These are phyloP conservation scores for Picea abies DNA, from an alignment of 83 land plant genomes.

Conservation along the genomic window DNA sequence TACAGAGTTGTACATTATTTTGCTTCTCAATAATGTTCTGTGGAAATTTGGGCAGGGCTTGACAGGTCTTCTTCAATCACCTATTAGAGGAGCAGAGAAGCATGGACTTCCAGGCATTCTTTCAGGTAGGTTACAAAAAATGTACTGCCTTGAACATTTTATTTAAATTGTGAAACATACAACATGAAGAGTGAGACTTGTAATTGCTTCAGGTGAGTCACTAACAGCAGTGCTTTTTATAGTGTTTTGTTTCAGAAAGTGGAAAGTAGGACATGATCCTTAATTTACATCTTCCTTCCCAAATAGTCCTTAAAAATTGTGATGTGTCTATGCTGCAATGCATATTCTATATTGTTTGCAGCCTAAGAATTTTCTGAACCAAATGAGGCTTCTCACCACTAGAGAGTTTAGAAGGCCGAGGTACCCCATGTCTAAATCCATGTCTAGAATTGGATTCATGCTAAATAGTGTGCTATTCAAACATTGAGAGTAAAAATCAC, in stretches of 20 bases:
- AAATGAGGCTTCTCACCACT: too few species aligned
- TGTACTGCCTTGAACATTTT: constrained; percentile 1
- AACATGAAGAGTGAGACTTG: background rate
- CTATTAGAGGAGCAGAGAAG: constrained; percentile 92
- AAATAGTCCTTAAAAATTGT: background rate
- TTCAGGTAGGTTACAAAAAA: constrained; percentile 56
- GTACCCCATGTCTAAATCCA: too few species aligned
- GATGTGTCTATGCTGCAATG: background rate
- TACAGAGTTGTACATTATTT: too few species aligned
- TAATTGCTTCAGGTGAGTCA: background rate
- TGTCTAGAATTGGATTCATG: too few species aligned
- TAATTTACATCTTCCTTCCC: background rate
- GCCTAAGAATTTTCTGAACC: too few species aligned
- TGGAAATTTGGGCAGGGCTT: constrained; percentile 62
- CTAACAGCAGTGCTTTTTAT: too few species aligned
- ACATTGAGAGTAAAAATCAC: too few species aligned
- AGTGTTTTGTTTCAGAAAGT: too few species aligned
- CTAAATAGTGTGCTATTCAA: too few species aligned
- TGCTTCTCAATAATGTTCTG: too few species aligned
- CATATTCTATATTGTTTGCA: background rate
- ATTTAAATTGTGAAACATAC: constrained; percentile 1
- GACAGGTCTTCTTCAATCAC: constrained; percentile 95
- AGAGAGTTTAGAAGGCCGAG: too few species aligned
- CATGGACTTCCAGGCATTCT: constrained; percentile 97
- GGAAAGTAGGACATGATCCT: too few species aligned